Evolutionary conservation across 179 eudicot species (phyloP), one percentile per base, ranked within the genome.

Genomic region (Carnegiea gigantea): DNA sequence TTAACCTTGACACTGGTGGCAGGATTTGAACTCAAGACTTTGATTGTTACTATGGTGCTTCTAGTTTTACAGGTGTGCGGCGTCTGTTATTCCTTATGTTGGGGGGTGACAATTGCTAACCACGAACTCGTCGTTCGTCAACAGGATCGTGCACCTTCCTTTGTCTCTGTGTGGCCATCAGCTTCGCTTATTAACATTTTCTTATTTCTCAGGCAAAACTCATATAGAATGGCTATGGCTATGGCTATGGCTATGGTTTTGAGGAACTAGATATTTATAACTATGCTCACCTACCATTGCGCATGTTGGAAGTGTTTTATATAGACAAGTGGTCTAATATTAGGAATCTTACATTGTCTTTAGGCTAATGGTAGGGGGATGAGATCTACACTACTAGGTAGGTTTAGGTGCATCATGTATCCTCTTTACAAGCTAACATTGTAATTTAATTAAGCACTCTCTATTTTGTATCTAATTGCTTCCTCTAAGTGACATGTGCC

Each of bases 351-450:
- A 62, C 68, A n/a, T 7, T 23, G 30, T 62, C 30, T 62, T 62
- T 62, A 62, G n/a, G 28, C 74, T 26, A 7, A 7, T 43, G 67
- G 67, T 81, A 81, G 83, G 68, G 77, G 67, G 73, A 48, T 78
- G 78, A 44, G 65, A 76, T 51, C 75, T 83, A 73, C 28, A 73
- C 62, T 5, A 26, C 21, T 73, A 76, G 46, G 36, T 72, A 78
- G 44, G 38, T 67, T 21, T 82, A 79, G 85, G 85, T 75, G 80
- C 77, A 83, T 73, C 82, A 79, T 83, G 82, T 74, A 68, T 79
- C 18, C 68, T 83, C 79, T 51, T 73, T 72, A 43, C 30, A 57
- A n/a, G 30, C 74, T 73, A 75, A 67, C 85, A 48, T 68, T 24
- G 43, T 54, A 9, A 12, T 38, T 28, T 53, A 6, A n/a, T 40